phyloP scores from a whole-genome alignment of 176 grass and related monocot genomes.

The Lolium rigidum region DNA sequence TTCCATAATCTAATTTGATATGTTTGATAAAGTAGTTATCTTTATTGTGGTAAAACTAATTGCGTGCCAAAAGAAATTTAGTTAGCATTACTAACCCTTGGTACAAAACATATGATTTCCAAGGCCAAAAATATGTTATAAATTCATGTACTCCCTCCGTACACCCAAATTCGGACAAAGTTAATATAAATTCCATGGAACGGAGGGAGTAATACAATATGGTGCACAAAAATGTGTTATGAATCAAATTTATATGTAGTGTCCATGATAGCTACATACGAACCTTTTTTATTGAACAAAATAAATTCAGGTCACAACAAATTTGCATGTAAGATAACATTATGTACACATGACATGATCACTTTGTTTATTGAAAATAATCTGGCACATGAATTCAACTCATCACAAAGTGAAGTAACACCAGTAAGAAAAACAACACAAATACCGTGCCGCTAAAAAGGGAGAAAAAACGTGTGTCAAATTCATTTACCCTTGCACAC shows the following conservation, averaged over 20 bases:
- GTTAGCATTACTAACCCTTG: background rate
- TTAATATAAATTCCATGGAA: too few relatives aligned
- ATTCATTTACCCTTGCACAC: constrained; percentile 16
- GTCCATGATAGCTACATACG: background rate
- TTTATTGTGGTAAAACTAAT: background rate
- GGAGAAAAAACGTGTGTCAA: background rate
- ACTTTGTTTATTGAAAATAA: constrained; percentile 31
- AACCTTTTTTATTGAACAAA: background rate
- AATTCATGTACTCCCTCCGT: background rate
- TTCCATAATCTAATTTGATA: background rate
- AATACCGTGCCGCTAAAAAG: background rate
- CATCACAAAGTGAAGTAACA: constrained; percentile 27
- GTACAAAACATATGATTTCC: background rate
- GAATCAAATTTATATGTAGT: background rate
- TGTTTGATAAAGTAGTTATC: background rate
- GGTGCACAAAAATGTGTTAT: background rate
- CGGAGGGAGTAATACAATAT: background rate
- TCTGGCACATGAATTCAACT: constrained; percentile 13
- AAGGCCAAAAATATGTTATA: background rate
- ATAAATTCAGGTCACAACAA: background rate
- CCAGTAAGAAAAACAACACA: constrained; percentile 32
- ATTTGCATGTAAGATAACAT: background rate
- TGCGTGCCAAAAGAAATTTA: background rate
- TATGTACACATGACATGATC: background rate
- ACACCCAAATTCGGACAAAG: too few relatives aligned